Conservation (phyloP, 2,329 filamentous ascomycete genomes). For the Cercospora canescens region DNA sequence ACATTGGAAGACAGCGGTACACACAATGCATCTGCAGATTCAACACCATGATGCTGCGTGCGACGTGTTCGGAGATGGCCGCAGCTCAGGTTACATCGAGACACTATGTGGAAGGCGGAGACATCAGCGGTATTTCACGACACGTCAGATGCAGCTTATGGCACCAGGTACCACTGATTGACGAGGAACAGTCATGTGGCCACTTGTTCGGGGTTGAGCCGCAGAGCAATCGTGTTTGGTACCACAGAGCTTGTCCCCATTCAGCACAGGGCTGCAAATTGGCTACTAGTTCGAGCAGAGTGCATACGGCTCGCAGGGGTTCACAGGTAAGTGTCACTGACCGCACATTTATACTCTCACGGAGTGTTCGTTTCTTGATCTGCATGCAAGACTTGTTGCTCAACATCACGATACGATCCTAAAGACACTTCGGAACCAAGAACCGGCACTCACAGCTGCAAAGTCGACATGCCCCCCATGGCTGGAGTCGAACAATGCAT, state of each 20-base stretch:
- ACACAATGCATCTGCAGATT: not conserved
- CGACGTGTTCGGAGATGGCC: not conserved
- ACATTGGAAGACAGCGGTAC: not conserved
- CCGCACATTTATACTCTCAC: not conserved
- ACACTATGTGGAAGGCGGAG: not conserved
- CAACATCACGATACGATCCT: not conserved
- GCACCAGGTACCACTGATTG: not conserved
- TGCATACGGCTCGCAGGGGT: not conserved
- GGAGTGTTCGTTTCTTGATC: not conserved
- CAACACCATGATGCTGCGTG: not conserved
- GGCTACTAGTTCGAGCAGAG: not conserved
- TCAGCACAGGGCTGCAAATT: not conserved
- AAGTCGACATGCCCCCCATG: slow-evolving; percentile 17
- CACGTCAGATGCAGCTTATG: not conserved
- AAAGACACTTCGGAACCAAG: not conserved
- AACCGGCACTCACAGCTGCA: not conserved
- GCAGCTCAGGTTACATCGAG: not conserved
- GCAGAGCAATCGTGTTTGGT: not conserved
- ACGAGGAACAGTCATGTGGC: not conserved
- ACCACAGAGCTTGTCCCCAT: not conserved
- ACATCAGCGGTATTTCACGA: not conserved
- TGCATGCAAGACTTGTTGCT: not conserved
- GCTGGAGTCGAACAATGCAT: slow-evolving; percentile 40
- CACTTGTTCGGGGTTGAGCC: not conserved
- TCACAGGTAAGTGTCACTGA: not conserved